phyloP scores from a whole-genome alignment of 495 filamentous ascomycete genomes.

The Extremus antarcticus region DNA sequence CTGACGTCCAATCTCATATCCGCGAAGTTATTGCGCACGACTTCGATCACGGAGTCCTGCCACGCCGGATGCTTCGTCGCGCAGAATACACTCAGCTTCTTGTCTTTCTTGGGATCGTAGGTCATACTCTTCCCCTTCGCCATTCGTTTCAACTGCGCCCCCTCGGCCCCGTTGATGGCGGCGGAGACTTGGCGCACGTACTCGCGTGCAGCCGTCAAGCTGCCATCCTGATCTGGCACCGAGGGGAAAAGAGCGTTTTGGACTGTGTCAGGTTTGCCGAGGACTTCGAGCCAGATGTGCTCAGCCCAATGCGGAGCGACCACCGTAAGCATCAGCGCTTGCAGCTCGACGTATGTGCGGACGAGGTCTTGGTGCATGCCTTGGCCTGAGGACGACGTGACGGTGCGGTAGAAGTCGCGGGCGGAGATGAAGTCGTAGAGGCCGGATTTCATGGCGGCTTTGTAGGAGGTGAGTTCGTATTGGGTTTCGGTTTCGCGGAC shows the following conservation, averaged over 20 bases:
- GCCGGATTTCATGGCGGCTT: conserved; percentile 78
- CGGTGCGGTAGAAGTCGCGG: conserved; percentile 85
- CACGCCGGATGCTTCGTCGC: conserved; percentile 70
- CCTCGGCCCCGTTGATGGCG: conserved; percentile 80
- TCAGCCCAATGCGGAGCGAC: conserved; percentile 92
- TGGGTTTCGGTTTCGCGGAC: conserved; percentile 61
- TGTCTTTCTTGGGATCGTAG: conserved; percentile 84
- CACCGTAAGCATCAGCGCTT: conserved; percentile 65
- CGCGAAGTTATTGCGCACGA: conserved; percentile 58
- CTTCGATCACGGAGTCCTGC: conserved; percentile 84
- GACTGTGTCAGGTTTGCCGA: conserved; percentile 60
- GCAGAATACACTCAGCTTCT: conserved; percentile 79
- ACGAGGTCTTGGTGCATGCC: conserved; percentile 75
- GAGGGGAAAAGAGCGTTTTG: conserved; percentile 70
- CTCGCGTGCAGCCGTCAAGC: conserved; percentile 62
- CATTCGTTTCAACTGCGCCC: conserved; percentile 65
- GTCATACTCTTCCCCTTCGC: conserved; percentile 71
- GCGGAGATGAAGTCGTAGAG: conserved; percentile 82
- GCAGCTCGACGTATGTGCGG: conserved; percentile 71
- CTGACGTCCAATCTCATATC: conserved; percentile 60
- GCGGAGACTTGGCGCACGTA: conserved; percentile 68
- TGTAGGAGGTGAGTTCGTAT: conserved; percentile 74
- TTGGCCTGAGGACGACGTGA: conserved; percentile 56
- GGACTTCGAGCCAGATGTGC: conserved; percentile 82
- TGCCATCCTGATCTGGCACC: conserved; percentile 48